Evolutionary conservation across 2,329 filamentous ascomycete genomes (phyloP), one percentile per base, ranked within the genome.

Genomic region (Neofusicoccum sp.): DNA sequence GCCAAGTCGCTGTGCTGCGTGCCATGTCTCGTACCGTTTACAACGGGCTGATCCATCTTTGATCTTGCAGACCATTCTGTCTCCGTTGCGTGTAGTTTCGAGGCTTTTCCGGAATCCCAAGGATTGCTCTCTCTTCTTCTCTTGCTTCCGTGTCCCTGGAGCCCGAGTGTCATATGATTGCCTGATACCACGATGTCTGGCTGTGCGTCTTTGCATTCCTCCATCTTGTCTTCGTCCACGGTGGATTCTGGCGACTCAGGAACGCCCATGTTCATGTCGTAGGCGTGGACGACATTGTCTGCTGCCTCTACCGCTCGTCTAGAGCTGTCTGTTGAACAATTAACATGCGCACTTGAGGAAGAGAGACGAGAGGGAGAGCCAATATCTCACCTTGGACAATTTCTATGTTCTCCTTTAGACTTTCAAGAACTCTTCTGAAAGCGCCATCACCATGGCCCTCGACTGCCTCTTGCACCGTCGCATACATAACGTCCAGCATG

Each of bases 401-500:
- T 73, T 91, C 88, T 66, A 91, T 91, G 67, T 88, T 89, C 64
- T 85, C 84, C 71, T 86, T 88, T 59, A 91, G 78, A 29, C 83
- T 81, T 64, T 85, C 81, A 66, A 91, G 87, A 47, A 90, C 80
- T 64, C 79, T 76, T 34, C 83, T 80, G 4, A 85, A 76, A 56
- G 78, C 78, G 5, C 81, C 71, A 64, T 85, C 82, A 8, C 77
- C 74, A 64, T 85, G 81, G 41, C 79, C 81, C 65, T 85, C 82
- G 6, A 87, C 82, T 16, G 86, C 86, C 71, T 91, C 88, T 64
- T 88, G 82, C 2, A 91, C 86, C 2, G 87, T 90, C 3, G 88
- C 86, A 75, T 90, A 87, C 87, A 91, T 91, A 65, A 91, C 87
- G 75, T 91, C 89, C 47, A 91, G 77, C 88, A 91, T 91, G 6